Conservation (phyloP, 148 eudicot genomes). For the Silene conica region DNA sequence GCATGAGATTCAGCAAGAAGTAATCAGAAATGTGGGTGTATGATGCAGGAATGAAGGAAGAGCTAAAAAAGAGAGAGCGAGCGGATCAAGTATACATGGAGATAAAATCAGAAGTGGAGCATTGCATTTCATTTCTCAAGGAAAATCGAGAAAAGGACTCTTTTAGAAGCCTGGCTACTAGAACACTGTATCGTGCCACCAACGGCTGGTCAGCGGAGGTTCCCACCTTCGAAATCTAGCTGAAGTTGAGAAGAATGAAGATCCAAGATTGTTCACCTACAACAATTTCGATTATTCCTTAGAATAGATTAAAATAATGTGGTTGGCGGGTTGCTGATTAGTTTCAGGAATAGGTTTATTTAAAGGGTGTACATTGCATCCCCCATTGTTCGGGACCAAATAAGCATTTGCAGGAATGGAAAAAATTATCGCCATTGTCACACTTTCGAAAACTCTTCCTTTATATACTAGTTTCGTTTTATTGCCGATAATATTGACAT, state of each 20-base stretch:
- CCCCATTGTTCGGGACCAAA: too few species aligned
- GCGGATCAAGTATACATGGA: constrained; percentile 48
- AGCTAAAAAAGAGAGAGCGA: constrained; percentile 42
- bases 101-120: constrained; percentile 60
- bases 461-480: too few species aligned
- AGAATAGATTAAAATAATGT: background rate
- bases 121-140: constrained; percentile 47
- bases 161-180: constrained; percentile 46
- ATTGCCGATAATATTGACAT: too few species aligned
- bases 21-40: background rate
- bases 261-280: background rate
- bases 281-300: too few species aligned
- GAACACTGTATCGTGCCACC: constrained; percentile 41
- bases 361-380: background rate
- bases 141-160: constrained; percentile 61
- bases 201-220: constrained; percentile 49
- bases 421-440: too few species aligned
- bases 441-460: too few species aligned
- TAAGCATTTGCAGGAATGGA: too few species aligned
- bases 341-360: background rate
- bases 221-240: constrained; percentile 54
- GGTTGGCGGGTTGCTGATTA: background rate
- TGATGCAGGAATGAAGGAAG: constrained; percentile 47
- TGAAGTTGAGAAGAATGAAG: background rate
- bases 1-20: background rate